phyloP scores from a whole-genome alignment of 2,329 filamentous ascomycete genomes.

The Botrytis fabae region DNA sequence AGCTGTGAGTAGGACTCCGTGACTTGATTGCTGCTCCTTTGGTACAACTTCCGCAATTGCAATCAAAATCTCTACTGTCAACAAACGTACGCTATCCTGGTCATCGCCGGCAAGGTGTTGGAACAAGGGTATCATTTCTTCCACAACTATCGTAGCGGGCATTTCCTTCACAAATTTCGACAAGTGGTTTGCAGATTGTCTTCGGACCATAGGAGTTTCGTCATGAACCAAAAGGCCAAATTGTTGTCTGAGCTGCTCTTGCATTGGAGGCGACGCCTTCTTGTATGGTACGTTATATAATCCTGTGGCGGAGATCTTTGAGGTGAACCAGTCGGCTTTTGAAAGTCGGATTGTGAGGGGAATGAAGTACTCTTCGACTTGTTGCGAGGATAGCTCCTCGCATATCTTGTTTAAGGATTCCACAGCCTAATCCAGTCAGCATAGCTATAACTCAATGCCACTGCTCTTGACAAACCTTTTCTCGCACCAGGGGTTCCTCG shows the following conservation, averaged over 20 bases:
- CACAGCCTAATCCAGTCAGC: constrained; percentile 66
- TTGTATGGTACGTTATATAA: constrained; percentile 93
- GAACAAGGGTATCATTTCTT: constrained; percentile 99
- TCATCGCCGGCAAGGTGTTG: constrained; percentile 95
- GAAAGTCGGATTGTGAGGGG: constrained; percentile 92
- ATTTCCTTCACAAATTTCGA: constrained; percentile 98
- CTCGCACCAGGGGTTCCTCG: constrained; percentile 94
- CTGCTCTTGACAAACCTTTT: constrained; percentile 68
- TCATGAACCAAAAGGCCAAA: constrained; percentile 94
- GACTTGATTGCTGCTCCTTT: constrained; percentile 96
- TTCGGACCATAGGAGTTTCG: constrained; percentile 97
- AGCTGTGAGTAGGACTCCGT: constrained; percentile 87
- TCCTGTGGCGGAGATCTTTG: constrained; percentile 96
- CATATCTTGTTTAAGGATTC: constrained; percentile 99
- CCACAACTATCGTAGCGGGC: constrained; percentile 85
- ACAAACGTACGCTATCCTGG: constrained; percentile 92
- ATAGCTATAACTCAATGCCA: neutral
- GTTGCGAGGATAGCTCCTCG: constrained; percentile 81
- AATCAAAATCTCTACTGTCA: constrained; percentile 96
- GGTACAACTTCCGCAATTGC: constrained; percentile 95
- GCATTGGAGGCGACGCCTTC: constrained; percentile 82
- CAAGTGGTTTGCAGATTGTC: constrained; percentile 93
- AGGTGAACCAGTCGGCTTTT: constrained; percentile 99
- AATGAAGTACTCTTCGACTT: constrained; percentile 97
- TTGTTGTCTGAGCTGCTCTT: constrained; percentile 88